Base-by-base conservation (phyloP, 148 eudicot species). In the Vaccinium darrowii region DNA sequence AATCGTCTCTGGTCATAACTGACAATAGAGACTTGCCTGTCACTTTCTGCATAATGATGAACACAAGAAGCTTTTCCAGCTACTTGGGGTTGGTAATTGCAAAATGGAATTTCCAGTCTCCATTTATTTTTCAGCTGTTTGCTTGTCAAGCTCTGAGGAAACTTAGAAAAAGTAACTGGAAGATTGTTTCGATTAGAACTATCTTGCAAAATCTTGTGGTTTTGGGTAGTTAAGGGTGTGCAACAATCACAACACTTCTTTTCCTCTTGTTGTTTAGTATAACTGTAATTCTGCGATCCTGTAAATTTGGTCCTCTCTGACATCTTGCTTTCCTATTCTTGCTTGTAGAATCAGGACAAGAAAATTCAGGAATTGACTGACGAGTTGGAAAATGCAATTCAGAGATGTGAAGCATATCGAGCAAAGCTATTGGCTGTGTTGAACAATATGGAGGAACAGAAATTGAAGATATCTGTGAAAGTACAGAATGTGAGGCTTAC, bases 371-470 rank as follows among this genome's bases (percentile, higher is more conserved):
- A 84, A 51, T 78, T 84, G 82, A 79, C 77, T 21, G 53, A n/a
- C 30, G 82, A 67, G 65, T 65, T 84, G 67, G 86, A 79, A 79
- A 84, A 43, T 23, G 60, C 82, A 13, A 84, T 77, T 84, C 82
- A 54, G 63, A 58, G 39, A 27, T 84, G 86, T 53, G 86, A 84
- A 84, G 83, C 82, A 78, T 84, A 78, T 84, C 78, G 82, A 58
- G 81, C 82, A 78, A 84, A 79, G 8, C 82, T 84, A 14, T 53
- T 78, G 58, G 86, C 36, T 14, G 76, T 67, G 47, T 50, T 84
- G 82, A 84, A 54, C 14, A 67, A 65, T 25, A 65, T 84, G 86
- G 86, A 84, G 63, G 86, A 84, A 8, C 86, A 84, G 52, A 84
- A 84, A 65, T 65, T 84, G 33, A 78, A 84, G 78, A 84, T 84